phyloP scores from a whole-genome alignment of 495 filamentous ascomycete species.

The Thozetella sp. region DNA sequence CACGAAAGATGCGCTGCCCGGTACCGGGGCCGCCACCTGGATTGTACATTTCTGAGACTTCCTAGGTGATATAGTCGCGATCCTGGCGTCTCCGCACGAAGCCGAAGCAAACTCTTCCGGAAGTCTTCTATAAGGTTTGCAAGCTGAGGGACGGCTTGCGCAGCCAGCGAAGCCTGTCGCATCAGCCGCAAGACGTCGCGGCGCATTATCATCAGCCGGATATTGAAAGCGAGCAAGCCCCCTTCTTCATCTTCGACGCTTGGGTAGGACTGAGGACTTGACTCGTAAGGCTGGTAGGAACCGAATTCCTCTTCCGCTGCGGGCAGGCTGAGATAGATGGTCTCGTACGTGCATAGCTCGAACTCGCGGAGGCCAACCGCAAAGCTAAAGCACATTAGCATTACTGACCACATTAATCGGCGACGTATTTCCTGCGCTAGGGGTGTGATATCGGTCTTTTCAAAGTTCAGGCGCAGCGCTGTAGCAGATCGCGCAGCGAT shows the following conservation, averaged over 20 bases:
- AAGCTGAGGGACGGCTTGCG: neutral
- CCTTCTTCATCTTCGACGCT: constrained; percentile 3
- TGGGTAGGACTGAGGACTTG: constrained; percentile 12
- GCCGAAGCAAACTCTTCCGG: neutral
- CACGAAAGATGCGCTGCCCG: constrained; percentile 27
- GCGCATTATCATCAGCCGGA: constrained; percentile 21
- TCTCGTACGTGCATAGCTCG: constrained; percentile 26
- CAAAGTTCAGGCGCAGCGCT: constrained; percentile 28
- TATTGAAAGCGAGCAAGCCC: constrained; percentile 18
- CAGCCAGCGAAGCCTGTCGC: neutral
- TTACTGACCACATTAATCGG: constrained; percentile 27
- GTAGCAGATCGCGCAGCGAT: constrained; percentile 25
- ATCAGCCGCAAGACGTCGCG: constrained; percentile 23
- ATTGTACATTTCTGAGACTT: neutral
- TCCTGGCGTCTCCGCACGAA: neutral
- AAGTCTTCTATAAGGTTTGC: neutral
- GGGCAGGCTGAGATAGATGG: constrained; percentile 25
- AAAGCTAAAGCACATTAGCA: constrained; percentile 24
- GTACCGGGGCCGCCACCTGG: constrained; percentile 18
- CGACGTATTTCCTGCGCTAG: constrained; percentile 28
- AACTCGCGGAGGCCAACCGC: constrained; percentile 27
- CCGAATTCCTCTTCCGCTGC: constrained; percentile 26
- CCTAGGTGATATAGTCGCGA: neutral
- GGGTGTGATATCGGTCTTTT: constrained; percentile 19
- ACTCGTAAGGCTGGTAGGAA: constrained; percentile 4